Conservation (phyloP, 306 rosid species). For the Vicia sativa region DNA sequence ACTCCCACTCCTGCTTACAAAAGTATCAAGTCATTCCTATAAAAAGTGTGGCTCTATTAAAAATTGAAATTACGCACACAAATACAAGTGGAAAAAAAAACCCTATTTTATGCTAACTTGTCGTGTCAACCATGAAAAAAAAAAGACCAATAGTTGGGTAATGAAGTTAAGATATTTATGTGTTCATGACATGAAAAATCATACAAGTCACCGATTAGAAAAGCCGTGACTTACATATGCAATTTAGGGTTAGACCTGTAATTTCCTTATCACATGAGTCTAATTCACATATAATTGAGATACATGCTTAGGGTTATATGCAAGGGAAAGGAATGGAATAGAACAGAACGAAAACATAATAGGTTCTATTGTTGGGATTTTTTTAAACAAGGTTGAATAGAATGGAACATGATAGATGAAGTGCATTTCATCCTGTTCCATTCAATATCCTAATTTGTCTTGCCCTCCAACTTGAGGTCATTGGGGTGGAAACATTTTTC, state of each 20-base stretch:
- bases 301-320: not conserved
- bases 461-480: not conserved
- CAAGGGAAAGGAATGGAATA: conserved; percentile 8
- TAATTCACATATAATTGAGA: conserved; percentile 19
- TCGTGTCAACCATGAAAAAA: conserved; percentile 30
- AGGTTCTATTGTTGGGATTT: conserved; percentile 4
- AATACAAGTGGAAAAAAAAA: conserved; percentile 10
- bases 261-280: conserved; percentile 1
- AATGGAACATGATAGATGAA: conserved; percentile 1
- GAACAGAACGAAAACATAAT: not conserved
- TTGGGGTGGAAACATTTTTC: not conserved
- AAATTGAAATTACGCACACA: conserved; percentile 12
- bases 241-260: not conserved
- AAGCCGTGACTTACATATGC: not conserved
- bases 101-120: conserved; percentile 15
- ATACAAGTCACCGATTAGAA: conserved; percentile 22
- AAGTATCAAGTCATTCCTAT: conserved; percentile 37
- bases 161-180: conserved; percentile 5
- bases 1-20: conserved; percentile 65
- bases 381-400: conserved; percentile 3
- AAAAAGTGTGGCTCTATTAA: conserved; percentile 1
- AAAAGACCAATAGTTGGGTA: conserved; percentile 26
- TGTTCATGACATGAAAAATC: conserved; percentile 6
- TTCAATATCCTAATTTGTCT: not conserved
- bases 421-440: not conserved